phyloP scores from a whole-genome alignment of 2,329 filamentous ascomycete genomes.

The Trichoderma sp. region DNA sequence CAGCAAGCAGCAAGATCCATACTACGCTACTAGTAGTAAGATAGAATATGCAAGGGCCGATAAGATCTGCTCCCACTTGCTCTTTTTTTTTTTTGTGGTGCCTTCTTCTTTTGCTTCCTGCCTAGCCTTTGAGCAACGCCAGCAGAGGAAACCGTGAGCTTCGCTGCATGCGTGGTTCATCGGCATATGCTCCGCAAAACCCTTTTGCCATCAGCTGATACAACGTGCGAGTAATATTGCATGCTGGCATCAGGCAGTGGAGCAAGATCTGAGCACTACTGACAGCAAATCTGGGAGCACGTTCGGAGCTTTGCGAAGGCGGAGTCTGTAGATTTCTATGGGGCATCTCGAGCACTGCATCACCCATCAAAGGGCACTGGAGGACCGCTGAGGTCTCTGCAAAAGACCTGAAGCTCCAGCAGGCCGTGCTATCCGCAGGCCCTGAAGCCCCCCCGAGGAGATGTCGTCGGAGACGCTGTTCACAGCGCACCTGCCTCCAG shows the following conservation, averaged over 20 bases:
- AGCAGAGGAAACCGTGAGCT: not conserved
- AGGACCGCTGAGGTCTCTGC: not conserved
- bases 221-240: not conserved
- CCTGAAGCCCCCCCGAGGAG: not conserved
- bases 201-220: slow-evolving; percentile 4
- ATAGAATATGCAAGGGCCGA: slow-evolving; percentile 1
- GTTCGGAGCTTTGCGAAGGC: not conserved
- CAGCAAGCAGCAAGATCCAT: not conserved
- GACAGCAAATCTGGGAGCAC: not conserved
- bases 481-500: not conserved
- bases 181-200: not conserved
- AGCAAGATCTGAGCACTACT: not conserved
- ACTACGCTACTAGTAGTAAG: not conserved
- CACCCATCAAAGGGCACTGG: not conserved
- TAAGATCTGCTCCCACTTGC: not conserved
- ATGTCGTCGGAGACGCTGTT: not conserved
- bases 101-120: not conserved
- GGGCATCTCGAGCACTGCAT: not conserved
- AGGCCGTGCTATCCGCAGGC: not conserved
- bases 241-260: not conserved
- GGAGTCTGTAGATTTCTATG: not conserved
- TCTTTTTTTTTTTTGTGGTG: not conserved
- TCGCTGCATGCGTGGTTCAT: not conserved
- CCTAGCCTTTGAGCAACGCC: not conserved
- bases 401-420: no score